Conservation (phyloP, 257 asterid species). For the Rubia yunnanensis region DNA sequence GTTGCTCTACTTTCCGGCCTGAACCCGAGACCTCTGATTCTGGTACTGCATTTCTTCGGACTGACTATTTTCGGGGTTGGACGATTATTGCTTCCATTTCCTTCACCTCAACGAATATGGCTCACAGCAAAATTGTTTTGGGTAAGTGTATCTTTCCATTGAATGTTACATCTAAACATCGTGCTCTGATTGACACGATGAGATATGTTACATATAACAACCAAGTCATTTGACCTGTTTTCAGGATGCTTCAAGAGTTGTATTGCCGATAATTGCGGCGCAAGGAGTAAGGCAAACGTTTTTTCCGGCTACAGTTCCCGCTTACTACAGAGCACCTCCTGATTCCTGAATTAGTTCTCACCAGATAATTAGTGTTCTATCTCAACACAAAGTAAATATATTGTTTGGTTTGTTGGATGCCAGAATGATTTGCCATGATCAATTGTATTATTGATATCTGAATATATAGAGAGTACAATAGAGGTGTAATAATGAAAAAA, state of each 20-base stretch:
- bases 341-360: background rate
- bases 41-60: constrained; percentile 54
- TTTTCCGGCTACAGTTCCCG: constrained; percentile 65
- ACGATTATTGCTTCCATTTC: constrained; percentile 53
- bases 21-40: constrained; percentile 56
- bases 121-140: constrained; percentile 43
- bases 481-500: too few relatives aligned
- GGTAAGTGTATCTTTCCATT: constrained; percentile 24
- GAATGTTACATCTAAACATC: background rate
- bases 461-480: too few relatives aligned
- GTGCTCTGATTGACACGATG: too few relatives aligned
- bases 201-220: too few relatives aligned
- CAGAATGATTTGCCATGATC: too few relatives aligned
- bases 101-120: constrained; percentile 49
- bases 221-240: background rate
- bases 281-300: constrained; percentile 73
- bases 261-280: constrained; percentile 56
- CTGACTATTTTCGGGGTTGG: constrained; percentile 63
- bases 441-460: too few relatives aligned
- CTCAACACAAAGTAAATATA: background rate
- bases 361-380: background rate
- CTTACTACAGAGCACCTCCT: constrained; percentile 43
- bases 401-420: too few relatives aligned
- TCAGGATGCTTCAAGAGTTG: constrained; percentile 58
- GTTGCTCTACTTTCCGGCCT: constrained; percentile 60